Base-by-base conservation (phyloP, 2,329 filamentous ascomycete genomes). In the Penicillium frequentans region DNA sequence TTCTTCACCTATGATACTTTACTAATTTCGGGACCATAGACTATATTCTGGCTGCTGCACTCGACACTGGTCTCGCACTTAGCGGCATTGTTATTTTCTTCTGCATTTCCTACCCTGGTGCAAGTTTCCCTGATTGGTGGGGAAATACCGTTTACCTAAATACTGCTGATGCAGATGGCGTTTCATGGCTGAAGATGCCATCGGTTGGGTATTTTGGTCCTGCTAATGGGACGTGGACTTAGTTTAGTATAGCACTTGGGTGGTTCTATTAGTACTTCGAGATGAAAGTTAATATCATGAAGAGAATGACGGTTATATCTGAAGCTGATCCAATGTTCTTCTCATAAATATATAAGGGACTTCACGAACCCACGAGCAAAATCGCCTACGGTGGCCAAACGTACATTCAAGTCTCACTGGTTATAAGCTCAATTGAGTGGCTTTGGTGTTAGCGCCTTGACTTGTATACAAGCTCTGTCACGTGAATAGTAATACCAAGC, bases 41-140 rank as follows among this genome's bases (percentile, higher is more conserved):
- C 59, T 77, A 77, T 58, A 67, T 78, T n/a, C 64, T 77, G 5
- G 73, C 75, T 3, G 72, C 73, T 3, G 75, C 75, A 1, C 68
- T 78, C 7, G 75, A 78, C 54, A 69, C 69, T 0, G 70, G 71
- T 3, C 62, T 73, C 7, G 70, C 70, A 1, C 57, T 73, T 2
- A 70, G 64, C 35, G 69, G 70, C 1, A 71, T 74, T 35, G 62
- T 73, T n/a, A 73, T 74, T 42, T 73, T 74, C 59, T 73, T 73
- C 44, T 70, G 65, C 26, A 65, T 73, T 43, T 68, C 67, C 0
- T 72, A 73, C 37, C 69, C 71, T 8, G 68, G 69, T 5, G 71
- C 63, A 1, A 58, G 60, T 6, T 68, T 72, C 31, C 67, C 69
- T 10, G 56, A 68, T 35, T 73, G 72, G 71, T 73, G 71, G 66